phyloP scores from a whole-genome alignment of 768 basidiomycete species.

The Amanita molliuscula region DNA sequence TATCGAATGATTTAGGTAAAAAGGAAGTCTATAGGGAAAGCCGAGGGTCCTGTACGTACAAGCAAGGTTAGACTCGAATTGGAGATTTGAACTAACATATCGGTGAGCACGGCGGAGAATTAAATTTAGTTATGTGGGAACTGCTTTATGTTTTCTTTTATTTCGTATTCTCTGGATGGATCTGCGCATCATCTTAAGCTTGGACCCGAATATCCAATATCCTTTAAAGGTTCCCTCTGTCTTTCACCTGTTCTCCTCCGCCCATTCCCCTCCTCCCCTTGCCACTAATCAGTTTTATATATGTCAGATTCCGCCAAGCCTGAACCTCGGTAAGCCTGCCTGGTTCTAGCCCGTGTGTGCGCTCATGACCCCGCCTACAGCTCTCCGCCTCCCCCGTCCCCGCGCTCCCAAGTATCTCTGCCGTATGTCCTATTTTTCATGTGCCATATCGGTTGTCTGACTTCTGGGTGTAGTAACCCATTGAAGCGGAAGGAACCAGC shows the following conservation, averaged over 20 bases:
- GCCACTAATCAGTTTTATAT: too few relatives aligned
- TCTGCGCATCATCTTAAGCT: neutral
- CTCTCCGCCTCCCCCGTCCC: neutral
- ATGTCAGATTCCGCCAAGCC: neutral
- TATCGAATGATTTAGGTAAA: neutral
- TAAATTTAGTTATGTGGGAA: slow-evolving; percentile 2
- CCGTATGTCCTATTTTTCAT: neutral
- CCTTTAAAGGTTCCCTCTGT: neutral
- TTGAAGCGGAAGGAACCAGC: slow-evolving; percentile 4
- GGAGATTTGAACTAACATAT: neutral
- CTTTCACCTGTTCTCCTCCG: neutral
- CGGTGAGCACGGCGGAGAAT: neutral
- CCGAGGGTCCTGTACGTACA: slow-evolving; percentile 3
- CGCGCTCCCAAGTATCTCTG: neutral
- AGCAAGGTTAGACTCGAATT: neutral
- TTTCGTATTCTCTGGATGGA: slow-evolving; percentile 2
- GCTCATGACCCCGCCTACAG: neutral
- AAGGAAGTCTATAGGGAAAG: neutral
- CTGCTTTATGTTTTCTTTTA: slow-evolving; percentile 1
- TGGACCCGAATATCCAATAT: slow-evolving; percentile 3
- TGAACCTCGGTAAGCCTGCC: neutral
- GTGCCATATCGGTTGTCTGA: neutral
- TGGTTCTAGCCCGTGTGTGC: neutral
- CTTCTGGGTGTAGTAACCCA: neutral
- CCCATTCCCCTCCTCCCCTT: neutral